A percentile compares a stretch with the other conserved stretches of the same genome.
Conservation (phyloP, 2,329 filamentous ascomycete genomes). For the Sporothrix pallida region DNA sequence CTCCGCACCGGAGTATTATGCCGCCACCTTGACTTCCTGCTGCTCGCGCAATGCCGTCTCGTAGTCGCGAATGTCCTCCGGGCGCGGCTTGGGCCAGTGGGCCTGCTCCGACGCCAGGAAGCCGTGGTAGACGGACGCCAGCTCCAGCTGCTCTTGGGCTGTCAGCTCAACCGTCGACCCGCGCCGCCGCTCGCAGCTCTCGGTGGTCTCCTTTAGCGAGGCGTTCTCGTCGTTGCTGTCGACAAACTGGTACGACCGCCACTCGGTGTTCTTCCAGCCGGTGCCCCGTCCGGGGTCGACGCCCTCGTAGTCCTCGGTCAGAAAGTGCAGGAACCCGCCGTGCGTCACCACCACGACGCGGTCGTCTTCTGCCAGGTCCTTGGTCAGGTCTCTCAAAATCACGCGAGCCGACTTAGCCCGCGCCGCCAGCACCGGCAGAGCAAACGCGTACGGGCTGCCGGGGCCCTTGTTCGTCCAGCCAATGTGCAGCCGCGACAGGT, state of each 20-base stretch:
- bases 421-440: slow-evolving; percentile 59
- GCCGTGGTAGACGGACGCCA: slow-evolving; percentile 49
- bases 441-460: slow-evolving; percentile 54
- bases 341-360: slow-evolving; percentile 56
- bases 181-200: slow-evolving; percentile 54
- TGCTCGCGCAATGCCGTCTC: slow-evolving; percentile 15
- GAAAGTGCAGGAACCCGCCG: slow-evolving; percentile 66
- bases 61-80: slow-evolving; percentile 33
- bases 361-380: slow-evolving; percentile 51
- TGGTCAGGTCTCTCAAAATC: slow-evolving; percentile 59
- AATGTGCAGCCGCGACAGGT: slow-evolving; percentile 64
- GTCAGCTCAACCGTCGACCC: slow-evolving; percentile 51
- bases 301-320: slow-evolving; percentile 81
- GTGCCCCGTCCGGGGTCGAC: slow-evolving; percentile 58
- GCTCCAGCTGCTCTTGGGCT: slow-evolving; percentile 53
- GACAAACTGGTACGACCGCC: slow-evolving; percentile 69
- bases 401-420: slow-evolving; percentile 66
- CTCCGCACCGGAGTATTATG: background rate
- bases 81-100: slow-evolving; percentile 15
- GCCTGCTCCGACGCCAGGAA: slow-evolving; percentile 44
- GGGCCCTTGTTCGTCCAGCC: slow-evolving; percentile 74
- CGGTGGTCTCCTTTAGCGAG: slow-evolving; percentile 54
- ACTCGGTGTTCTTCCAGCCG: slow-evolving; percentile 76
- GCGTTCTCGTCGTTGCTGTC: slow-evolving; percentile 56
- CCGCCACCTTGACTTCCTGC: slow-evolving; percentile 2